Evolutionary conservation across 306 rosid species (phyloP).

Genomic region (Prosopis cineraria): DNA sequence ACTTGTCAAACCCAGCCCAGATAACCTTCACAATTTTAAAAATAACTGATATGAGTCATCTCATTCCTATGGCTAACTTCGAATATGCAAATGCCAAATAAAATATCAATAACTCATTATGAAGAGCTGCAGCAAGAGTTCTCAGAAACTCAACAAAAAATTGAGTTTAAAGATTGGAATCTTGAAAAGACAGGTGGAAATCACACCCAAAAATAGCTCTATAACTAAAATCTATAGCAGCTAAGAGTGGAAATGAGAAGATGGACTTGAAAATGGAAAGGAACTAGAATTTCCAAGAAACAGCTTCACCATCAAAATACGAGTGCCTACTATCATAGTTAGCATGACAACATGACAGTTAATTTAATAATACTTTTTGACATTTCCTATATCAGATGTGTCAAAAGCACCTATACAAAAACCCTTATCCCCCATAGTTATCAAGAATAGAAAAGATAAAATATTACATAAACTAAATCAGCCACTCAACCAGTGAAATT

Average conservation of each 20-base stretch:
- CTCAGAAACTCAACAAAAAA: not conserved
- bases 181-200: not conserved
- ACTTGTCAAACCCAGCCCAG: constrained; percentile 85
- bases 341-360: too few species aligned
- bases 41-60: constrained; percentile 17
- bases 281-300: too few species aligned
- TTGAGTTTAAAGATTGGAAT: not conserved
- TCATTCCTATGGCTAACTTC: not conserved
- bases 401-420: too few species aligned
- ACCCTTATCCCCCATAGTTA: too few species aligned
- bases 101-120: not conserved
- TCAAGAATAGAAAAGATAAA: too few species aligned
- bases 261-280: too few species aligned
- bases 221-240: not conserved
- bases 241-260: not conserved
- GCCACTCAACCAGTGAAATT: too few species aligned
- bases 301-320: too few species aligned
- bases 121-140: not conserved
- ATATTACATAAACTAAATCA: too few species aligned
- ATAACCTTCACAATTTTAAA: constrained; percentile 54
- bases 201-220: not conserved
- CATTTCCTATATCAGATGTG: too few species aligned
- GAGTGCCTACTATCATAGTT: too few species aligned
- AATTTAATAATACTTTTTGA: too few species aligned
- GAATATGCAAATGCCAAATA: not conserved